Evolutionary conservation across 805 yeast genomes (phyloP).

Genomic region (Myxozyma lipomycoides): DNA sequence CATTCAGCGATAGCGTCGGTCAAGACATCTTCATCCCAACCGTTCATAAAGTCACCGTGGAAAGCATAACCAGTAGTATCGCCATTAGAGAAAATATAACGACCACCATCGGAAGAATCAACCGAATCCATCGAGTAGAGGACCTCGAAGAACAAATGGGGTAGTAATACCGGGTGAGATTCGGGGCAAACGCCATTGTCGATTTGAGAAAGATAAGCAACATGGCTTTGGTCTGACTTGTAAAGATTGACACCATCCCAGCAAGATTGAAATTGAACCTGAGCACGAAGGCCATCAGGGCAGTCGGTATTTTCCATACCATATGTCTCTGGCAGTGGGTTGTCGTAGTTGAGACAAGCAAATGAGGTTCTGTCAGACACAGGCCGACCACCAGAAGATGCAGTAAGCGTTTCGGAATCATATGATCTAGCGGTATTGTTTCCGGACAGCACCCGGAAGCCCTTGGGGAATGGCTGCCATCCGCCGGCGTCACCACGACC

Average conservation of each 20-base stretch:
- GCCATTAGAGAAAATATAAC: conserved; percentile 1
- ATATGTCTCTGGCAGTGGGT: conserved; percentile 1
- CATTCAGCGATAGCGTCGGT: conserved; percentile 3
- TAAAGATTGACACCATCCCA: conserved; percentile 9
- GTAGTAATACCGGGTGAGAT: conserved; percentile 3
- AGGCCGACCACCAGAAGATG: neutral
- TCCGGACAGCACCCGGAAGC: conserved; percentile 11
- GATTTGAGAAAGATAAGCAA: conserved; percentile 2
- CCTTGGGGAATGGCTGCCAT: conserved; percentile 5
- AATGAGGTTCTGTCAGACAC: neutral
- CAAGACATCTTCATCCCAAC: conserved; percentile 7
- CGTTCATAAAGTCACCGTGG: conserved; percentile 11
- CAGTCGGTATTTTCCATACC: conserved; percentile 1
- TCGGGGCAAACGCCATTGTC: conserved; percentile 7
- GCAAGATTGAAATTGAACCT: conserved; percentile 6
- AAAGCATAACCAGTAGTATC: conserved; percentile 10
- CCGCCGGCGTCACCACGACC: conserved; percentile 2
- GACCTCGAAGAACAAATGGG: conserved; percentile 4
- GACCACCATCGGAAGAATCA: neutral
- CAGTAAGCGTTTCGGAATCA: neutral
- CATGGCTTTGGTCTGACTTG: conserved; percentile 1
- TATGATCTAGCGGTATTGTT: neutral
- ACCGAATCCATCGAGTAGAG: conserved; percentile 1
- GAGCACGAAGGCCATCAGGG: conserved; percentile 8
- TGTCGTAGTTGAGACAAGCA: conserved; percentile 3